A percentile compares a stretch with the other conserved stretches of the same genome.
These are phyloP conservation scores for Helminthosporium solani DNA, from an alignment of 2,329 filamentous ascomycete genomes.

Conservation along the genomic window DNA sequence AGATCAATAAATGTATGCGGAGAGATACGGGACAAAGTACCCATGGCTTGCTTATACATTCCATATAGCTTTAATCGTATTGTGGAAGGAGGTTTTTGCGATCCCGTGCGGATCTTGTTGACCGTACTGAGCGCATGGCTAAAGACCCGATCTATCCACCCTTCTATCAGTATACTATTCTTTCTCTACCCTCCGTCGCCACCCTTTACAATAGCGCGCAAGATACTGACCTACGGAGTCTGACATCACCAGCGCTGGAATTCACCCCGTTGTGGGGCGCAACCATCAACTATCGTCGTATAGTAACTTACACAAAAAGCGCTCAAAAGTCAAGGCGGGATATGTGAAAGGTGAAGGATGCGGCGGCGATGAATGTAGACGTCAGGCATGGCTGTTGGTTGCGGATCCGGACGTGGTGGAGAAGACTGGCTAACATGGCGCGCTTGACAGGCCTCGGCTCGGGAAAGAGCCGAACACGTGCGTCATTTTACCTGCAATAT, in stretches of 20 bases:
- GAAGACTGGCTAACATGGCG: background rate
- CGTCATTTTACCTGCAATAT: background rate
- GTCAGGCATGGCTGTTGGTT: conserved; percentile 27
- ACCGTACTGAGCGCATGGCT: conserved; percentile 98
- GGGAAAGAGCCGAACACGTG: conserved; percentile 8
- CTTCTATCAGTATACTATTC: background rate
- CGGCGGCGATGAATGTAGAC: conserved; percentile 10
- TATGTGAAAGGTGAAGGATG: conserved; percentile 1
- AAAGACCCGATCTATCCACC: conserved; percentile 82
- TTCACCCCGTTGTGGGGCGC: conserved; percentile 18
- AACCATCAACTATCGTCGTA: conserved; percentile 19
- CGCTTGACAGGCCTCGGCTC: conserved; percentile 16
- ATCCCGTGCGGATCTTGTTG: conserved; percentile 94
- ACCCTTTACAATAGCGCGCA: background rate
- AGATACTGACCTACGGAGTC: conserved; percentile 44
- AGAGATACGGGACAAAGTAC: conserved; percentile 38
- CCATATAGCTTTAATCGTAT: conserved; percentile 94
- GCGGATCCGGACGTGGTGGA: conserved; percentile 19
- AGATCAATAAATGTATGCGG: conserved; percentile 5
- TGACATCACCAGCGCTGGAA: conserved; percentile 34
- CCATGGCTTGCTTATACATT: conserved; percentile 97
- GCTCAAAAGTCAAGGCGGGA: background rate
- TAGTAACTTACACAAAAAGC: conserved; percentile 1
- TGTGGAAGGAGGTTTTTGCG: conserved; percentile 78
- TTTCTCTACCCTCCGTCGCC: background rate